Evolutionary conservation across 495 filamentous ascomycete genomes (phyloP).

Genomic region (Trichodelitschia bisporula): DNA sequence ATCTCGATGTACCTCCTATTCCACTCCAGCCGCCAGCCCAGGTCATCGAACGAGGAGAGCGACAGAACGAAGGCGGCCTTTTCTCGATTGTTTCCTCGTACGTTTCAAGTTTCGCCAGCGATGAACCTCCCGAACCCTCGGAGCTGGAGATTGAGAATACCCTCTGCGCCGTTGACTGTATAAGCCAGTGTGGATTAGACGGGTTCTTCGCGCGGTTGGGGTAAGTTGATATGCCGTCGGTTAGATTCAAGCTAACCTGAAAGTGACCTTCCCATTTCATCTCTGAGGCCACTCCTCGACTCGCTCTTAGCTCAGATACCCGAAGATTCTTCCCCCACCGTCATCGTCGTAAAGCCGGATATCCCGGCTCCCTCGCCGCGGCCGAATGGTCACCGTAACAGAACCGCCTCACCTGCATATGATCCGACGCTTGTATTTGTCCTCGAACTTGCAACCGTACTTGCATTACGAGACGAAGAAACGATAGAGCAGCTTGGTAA

Average conservation of each 20-base stretch:
- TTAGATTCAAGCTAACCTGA: constrained; percentile 1
- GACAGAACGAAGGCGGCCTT: constrained; percentile 52
- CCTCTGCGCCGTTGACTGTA: constrained; percentile 76
- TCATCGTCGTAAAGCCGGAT: constrained; percentile 76
- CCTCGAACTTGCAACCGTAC: constrained; percentile 65
- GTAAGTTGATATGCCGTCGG: constrained; percentile 22
- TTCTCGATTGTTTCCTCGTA: constrained; percentile 89
- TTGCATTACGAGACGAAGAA: constrained; percentile 51
- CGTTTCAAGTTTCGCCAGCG: constrained; percentile 93
- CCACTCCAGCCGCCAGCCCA: constrained; percentile 80
- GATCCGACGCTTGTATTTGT: constrained; percentile 72
- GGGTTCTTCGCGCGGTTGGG: constrained; percentile 67
- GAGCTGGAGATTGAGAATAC: constrained; percentile 95
- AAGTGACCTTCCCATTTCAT: constrained; percentile 43
- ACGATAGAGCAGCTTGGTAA: constrained; percentile 52
- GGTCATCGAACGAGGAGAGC: constrained; percentile 67
- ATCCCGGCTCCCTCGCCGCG: constrained; percentile 27
- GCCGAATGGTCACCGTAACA: constrained; percentile 30
- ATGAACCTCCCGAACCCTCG: constrained; percentile 91
- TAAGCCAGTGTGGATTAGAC: constrained; percentile 67
- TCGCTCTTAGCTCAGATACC: constrained; percentile 64
- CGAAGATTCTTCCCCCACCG: constrained; percentile 53
- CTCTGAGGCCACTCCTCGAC: constrained; percentile 41
- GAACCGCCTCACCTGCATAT: constrained; percentile 36
- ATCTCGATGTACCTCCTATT: constrained; percentile 57